Evolutionary conservation across 2,329 filamentous ascomycete genomes (phyloP).

Genomic region (Ascochyta koolunga): DNA sequence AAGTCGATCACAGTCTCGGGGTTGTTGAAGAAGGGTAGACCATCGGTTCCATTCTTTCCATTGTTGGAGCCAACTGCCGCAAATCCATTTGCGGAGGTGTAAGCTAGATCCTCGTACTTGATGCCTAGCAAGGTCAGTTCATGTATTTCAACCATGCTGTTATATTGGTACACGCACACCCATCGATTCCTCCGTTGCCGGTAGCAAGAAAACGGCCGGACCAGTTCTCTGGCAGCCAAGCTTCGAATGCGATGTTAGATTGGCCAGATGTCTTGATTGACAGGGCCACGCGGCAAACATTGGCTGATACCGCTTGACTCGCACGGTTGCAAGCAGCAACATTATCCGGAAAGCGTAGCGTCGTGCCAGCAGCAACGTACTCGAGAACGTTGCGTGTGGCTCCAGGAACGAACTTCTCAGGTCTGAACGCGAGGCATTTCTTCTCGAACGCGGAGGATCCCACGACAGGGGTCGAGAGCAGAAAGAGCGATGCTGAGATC

Average conservation of each 20-base stretch:
- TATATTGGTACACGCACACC: conserved; percentile 40
- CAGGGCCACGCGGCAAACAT: conserved; percentile 53
- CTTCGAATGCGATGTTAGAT: conserved; percentile 52
- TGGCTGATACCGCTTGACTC: conserved; percentile 44
- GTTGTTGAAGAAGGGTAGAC: conserved; percentile 52
- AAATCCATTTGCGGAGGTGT: conserved; percentile 46
- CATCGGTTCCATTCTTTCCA: conserved; percentile 53
- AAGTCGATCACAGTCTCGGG: conserved; percentile 57
- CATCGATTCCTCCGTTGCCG: conserved; percentile 51
- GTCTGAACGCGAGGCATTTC: conserved; percentile 29
- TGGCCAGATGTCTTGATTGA: conserved; percentile 49
- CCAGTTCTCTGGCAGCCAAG: conserved; percentile 47
- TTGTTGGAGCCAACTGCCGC: conserved; percentile 50
- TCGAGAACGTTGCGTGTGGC: conserved; percentile 33
- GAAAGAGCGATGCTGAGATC: conserved; percentile 5
- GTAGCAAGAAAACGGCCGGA: conserved; percentile 48
- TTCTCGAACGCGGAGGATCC: conserved; percentile 16
- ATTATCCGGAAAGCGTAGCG: conserved; percentile 48
- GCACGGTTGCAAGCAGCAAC: conserved; percentile 43
- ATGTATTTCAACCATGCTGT: neutral
- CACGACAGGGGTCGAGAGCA: neutral
- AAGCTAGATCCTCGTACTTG: conserved; percentile 49
- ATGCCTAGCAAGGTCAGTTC: conserved; percentile 41
- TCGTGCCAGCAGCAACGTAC: conserved; percentile 47
- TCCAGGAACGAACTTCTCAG: conserved; percentile 18